Evolutionary conservation across 345 rosid genomes (phyloP), one percentile per base, ranked within the genome.

Genomic region (Passiflora organensis): DNA sequence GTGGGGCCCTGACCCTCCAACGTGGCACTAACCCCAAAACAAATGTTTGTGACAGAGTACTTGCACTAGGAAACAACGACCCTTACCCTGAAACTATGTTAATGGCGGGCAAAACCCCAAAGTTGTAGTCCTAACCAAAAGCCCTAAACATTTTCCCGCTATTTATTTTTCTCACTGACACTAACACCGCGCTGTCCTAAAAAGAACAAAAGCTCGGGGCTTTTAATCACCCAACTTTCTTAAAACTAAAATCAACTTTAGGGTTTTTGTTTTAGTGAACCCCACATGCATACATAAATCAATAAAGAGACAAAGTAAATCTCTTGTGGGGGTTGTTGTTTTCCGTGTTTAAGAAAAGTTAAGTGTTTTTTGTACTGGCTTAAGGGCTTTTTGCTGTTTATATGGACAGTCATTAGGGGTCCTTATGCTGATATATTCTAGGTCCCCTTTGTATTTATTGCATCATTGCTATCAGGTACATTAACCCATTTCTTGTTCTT

Each of bases 41-140:
- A 49, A 5, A 13, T 14, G 24, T 13, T 38, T 43, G 20, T 21
- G 10, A 13, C 1, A 20, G 18, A 43, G 19, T 50, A 1, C 15
- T 32, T 17, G 38, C 44, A 23, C n/a, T 10, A 34, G 24, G 13
- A 10, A 55, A 28, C 21, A 10, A 21, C 28, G 16, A 46, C 41
- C 41, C 9, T 15, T 16, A 13, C 52, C 19, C 25, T 67, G 55
- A 80, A 28, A 63, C 86, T 4, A 69, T 48, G 75, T 8, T 6
- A 37, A 21, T 78, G 87, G 91, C 91, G 91, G 80, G 80, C 73
- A 74, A 76, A 49, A 21, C 69, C 68, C 72, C 72, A 37, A 62
- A 61, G 63, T 52, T 43, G 9, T 50, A 6, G 12, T 9, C 24
- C 22, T 24, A 36, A 37, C 43, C 14, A 23, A 67, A 49, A 11